Conservation (phyloP, 164 flowering plant genomes). For the Magnolia changhungtana region DNA sequence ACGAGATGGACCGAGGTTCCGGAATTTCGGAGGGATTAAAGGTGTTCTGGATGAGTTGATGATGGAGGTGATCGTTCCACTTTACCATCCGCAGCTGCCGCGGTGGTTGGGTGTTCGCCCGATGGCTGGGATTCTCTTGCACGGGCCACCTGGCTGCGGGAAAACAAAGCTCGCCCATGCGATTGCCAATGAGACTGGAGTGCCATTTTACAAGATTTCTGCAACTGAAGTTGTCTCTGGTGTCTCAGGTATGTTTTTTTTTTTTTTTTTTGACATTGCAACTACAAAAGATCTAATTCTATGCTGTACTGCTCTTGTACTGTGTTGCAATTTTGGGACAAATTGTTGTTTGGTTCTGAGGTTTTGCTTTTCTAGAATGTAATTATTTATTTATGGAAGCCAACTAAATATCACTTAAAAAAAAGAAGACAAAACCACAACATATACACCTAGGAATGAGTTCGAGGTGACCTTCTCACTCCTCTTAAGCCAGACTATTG, state of each 20-base stretch:
- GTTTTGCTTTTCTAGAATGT: no score
- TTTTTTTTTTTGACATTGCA: no score
- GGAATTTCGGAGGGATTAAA: constrained; percentile 80
- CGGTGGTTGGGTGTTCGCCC: constrained; percentile 70
- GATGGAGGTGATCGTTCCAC: constrained; percentile 71
- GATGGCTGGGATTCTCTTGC: constrained; percentile 68
- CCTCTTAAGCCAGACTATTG: no score
- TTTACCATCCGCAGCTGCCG: constrained; percentile 61
- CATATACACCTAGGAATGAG: no score
- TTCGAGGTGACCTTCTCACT: no score
- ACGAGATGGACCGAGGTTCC: constrained; percentile 61
- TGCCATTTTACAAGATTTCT: constrained; percentile 82
- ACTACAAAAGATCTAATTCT: no score
- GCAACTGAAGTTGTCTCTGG: constrained; percentile 94
- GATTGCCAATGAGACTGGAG: constrained; percentile 86
- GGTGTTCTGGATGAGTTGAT: constrained; percentile 63
- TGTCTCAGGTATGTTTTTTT: constrained; percentile 57
- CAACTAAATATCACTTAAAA: no score
- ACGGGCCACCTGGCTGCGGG: constrained; percentile 99
- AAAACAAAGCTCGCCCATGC: constrained; percentile 94
- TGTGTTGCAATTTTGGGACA: no score
- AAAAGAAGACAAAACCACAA: no score
- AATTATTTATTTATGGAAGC: no score
- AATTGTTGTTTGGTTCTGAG: no score
- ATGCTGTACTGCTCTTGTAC: no score